These are phyloP conservation scores for Acacia concinna DNA, from an alignment of 331 rosid genomes.

Conservation along the genomic window DNA sequence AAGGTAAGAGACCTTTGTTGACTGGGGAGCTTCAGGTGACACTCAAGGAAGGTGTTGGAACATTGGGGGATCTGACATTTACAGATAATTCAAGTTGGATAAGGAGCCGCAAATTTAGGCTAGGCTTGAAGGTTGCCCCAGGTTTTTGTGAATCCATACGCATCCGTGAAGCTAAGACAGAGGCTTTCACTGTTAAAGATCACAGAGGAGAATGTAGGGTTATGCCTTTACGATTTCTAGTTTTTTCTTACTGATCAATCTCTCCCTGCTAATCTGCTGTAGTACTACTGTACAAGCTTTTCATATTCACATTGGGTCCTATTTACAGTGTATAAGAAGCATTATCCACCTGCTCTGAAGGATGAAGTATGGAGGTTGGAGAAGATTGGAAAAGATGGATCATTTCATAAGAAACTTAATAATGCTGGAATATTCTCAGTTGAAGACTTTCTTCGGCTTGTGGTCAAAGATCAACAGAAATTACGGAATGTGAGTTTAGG, in stretches of 20 bases:
- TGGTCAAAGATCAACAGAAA: conserved; percentile 67
- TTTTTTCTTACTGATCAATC: background rate
- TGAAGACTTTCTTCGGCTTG: conserved; percentile 71
- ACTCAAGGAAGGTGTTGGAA: conserved; percentile 78
- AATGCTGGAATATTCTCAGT: conserved; percentile 62
- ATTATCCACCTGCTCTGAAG: conserved; percentile 65
- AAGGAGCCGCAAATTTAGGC: conserved; percentile 85
- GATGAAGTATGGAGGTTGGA: conserved; percentile 90
- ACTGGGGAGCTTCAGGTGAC: conserved; percentile 72
- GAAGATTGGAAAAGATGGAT: conserved; percentile 87
- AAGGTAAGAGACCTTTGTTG: conserved; percentile 81
- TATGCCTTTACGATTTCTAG: conserved; percentile 5
- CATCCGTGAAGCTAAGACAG: conserved; percentile 82
- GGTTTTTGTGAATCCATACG: conserved; percentile 55
- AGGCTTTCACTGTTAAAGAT: conserved; percentile 80
- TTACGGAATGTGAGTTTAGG: conserved; percentile 64
- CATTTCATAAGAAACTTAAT: conserved; percentile 75
- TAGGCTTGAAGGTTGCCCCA: conserved; percentile 68
- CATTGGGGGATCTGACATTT: conserved; percentile 71
- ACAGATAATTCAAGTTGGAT: conserved; percentile 91
- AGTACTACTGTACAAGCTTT: background rate
- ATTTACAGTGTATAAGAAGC: conserved; percentile 70
- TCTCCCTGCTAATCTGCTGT: background rate
- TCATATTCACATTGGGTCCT: background rate
- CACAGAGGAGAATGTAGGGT: conserved; percentile 85